Conservation (phyloP, 441 rosid species). For the Brassica balearica region DNA sequence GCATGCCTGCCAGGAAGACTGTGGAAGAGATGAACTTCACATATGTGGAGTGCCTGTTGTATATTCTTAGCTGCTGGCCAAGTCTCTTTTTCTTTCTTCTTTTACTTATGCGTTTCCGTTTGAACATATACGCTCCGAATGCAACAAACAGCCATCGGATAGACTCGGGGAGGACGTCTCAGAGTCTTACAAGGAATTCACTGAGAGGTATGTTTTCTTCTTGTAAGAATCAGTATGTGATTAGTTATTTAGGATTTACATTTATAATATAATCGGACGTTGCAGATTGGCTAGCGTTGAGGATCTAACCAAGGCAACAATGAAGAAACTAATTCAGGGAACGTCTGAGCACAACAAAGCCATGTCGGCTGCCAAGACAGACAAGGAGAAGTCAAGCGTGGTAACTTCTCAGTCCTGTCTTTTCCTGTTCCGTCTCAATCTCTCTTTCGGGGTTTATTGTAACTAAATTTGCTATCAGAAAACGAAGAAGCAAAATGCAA, state of each 20-base stretch:
- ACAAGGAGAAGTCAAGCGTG: slow-evolving; percentile 70
- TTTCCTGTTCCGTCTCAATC: background rate
- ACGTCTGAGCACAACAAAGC: slow-evolving; percentile 87
- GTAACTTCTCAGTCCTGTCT: slow-evolving; percentile 40
- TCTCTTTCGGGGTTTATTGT: background rate
- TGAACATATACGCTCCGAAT: slow-evolving; percentile 72
- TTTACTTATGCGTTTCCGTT: slow-evolving; percentile 40
- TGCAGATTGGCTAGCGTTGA: slow-evolving; percentile 76
- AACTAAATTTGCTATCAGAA: slow-evolving; percentile 53
- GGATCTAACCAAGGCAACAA: slow-evolving; percentile 82
- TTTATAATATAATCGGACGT: background rate
- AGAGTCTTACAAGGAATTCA: slow-evolving; percentile 73
- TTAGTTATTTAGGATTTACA: background rate
- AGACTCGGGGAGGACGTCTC: slow-evolving; percentile 95
- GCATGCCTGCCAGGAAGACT: slow-evolving; percentile 83
- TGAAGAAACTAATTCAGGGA: slow-evolving; percentile 88
- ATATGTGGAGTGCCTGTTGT: slow-evolving; percentile 82
- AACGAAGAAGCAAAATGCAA: slow-evolving; percentile 77
- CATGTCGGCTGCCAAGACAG: slow-evolving; percentile 83
- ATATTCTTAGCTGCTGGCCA: slow-evolving; percentile 50
- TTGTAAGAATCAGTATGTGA: background rate
- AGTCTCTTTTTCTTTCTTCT: background rate
- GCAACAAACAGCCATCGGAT: slow-evolving; percentile 88
- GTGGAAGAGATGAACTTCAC: slow-evolving; percentile 87
- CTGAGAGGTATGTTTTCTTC: slow-evolving; percentile 58